A percentile compares a stretch with the other conserved stretches of the same genome.
These are phyloP conservation scores for Boletus huronensis DNA, from an alignment of 768 basidiomycete genomes.

Conservation along the genomic window DNA sequence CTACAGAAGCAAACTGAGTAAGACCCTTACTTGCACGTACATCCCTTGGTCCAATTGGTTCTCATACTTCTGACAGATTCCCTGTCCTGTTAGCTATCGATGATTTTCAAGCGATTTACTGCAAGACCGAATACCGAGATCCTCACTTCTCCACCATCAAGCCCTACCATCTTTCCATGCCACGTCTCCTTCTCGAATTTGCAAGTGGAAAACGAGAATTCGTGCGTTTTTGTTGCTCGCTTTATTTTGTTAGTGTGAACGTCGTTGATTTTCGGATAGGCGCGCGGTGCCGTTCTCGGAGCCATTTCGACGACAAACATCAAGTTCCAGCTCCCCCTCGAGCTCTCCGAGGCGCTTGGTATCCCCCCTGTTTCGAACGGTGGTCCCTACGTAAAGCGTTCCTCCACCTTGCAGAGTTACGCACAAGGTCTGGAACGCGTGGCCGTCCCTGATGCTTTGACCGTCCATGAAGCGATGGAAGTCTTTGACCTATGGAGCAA, in stretches of 20 bases:
- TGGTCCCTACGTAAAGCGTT: slow-evolving; percentile 57
- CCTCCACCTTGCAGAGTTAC: slow-evolving; percentile 47
- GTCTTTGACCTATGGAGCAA: slow-evolving; percentile 77
- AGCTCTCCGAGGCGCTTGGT: slow-evolving; percentile 61
- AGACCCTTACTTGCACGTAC: slow-evolving; percentile 16
- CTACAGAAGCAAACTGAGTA: slow-evolving; percentile 65
- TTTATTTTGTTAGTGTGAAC: not conserved
- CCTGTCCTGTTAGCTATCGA: slow-evolving; percentile 85
- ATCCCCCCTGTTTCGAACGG: slow-evolving; percentile 40
- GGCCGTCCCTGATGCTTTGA: slow-evolving; percentile 55
- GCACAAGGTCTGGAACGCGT: slow-evolving; percentile 51
- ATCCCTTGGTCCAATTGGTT: not conserved
- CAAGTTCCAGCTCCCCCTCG: slow-evolving; percentile 53
- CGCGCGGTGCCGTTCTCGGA: slow-evolving; percentile 67
- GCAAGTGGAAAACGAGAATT: slow-evolving; percentile 67
- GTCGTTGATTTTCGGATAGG: slow-evolving; percentile 36
- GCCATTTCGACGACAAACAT: slow-evolving; percentile 64
- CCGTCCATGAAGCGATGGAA: slow-evolving; percentile 63
- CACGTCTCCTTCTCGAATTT: slow-evolving; percentile 74
- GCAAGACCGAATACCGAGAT: slow-evolving; percentile 64
- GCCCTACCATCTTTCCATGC: slow-evolving; percentile 75
- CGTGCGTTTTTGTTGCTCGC: slow-evolving; percentile 42
- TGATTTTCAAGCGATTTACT: slow-evolving; percentile 81
- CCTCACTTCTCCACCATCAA: slow-evolving; percentile 67
- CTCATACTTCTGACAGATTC: slow-evolving; percentile 39